Evolutionary conservation across 495 filamentous ascomycete genomes (phyloP).

Genomic region (Oleoguttula mirabilis): DNA sequence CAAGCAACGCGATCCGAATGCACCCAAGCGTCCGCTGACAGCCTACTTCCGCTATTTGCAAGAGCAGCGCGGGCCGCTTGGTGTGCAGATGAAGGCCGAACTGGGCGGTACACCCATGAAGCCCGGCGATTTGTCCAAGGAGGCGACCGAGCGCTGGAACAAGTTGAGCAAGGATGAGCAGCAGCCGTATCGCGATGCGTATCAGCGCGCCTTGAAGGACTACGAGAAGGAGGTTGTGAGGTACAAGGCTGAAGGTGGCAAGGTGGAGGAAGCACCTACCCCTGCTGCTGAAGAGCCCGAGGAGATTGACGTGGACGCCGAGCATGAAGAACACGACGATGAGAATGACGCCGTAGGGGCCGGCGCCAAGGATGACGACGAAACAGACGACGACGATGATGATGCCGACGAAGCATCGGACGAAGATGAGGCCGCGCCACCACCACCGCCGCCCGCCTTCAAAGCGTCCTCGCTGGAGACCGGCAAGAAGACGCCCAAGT

Average conservation of each 20-base stretch:
- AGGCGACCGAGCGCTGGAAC: slow-evolving; percentile 72
- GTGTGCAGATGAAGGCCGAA: slow-evolving; percentile 56
- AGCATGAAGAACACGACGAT: slow-evolving; percentile 3
- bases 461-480: slow-evolving; percentile 4
- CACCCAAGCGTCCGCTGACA: slow-evolving; percentile 84
- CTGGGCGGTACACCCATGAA: slow-evolving; percentile 30
- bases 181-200: slow-evolving; percentile 41
- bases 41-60: slow-evolving; percentile 92
- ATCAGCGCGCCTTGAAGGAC: slow-evolving; percentile 12
- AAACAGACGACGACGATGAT: slow-evolving; percentile 5
- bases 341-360: slow-evolving; percentile 6
- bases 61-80: slow-evolving; percentile 63
- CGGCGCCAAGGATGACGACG: neutral
- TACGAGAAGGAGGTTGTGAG: slow-evolving; percentile 9
- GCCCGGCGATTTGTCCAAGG: slow-evolving; percentile 68
- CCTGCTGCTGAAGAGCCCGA: neutral
- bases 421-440: neutral
- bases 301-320: slow-evolving; percentile 1
- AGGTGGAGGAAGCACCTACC: slow-evolving; percentile 1
- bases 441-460: slow-evolving; percentile 10
- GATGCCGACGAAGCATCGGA: slow-evolving; percentile 14
- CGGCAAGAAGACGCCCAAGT: slow-evolving; percentile 14
- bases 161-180: slow-evolving; percentile 62
- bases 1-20: slow-evolving; percentile 74
- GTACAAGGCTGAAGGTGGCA: slow-evolving; percentile 11